A percentile compares a stretch with the other conserved stretches of the same genome.
Conservation (phyloP, 768 basidiomycete genomes). For the Rhodotorula babjevae region DNA sequence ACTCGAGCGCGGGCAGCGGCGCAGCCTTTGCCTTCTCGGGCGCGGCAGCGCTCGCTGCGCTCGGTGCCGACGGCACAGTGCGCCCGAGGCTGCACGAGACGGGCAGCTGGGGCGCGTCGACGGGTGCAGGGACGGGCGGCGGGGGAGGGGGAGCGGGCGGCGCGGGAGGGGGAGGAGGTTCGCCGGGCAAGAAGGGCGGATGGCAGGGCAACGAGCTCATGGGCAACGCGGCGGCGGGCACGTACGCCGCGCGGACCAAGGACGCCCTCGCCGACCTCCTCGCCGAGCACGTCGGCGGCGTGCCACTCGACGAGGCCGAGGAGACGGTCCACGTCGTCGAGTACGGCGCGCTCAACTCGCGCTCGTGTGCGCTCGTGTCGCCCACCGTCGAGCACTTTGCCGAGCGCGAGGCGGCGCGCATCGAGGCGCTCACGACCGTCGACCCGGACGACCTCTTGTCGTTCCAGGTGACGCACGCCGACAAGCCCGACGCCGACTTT, state of each 20-base stretch:
- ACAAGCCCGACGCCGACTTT: conserved; percentile 27
- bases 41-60: neutral
- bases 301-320: conserved; percentile 18
- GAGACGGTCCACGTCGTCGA: conserved; percentile 34
- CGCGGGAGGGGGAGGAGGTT: neutral
- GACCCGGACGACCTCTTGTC: conserved; percentile 15
- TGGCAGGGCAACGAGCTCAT: conserved; percentile 26
- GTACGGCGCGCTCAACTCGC: conserved; percentile 38
- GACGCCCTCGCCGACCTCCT: neutral
- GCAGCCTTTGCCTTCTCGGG: neutral
- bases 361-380: conserved; percentile 17
- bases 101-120: conserved; percentile 1
- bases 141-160: neutral
- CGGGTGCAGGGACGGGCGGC: neutral
- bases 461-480: conserved; percentile 37
- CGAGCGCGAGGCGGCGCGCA: neutral
- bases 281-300: conserved; percentile 2
- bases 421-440: neutral
- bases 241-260: conserved; percentile 26
- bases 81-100: neutral
- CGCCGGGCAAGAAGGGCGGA: neutral
- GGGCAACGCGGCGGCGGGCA: conserved; percentile 25
- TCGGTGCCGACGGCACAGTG: neutral
- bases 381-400: conserved; percentile 28
- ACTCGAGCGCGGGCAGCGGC: neutral